A percentile compares a stretch with the other conserved stretches of the same genome.
phyloP scores from a whole-genome alignment of 1,139 yeast species.

The Suhomyces ambrosiae region DNA sequence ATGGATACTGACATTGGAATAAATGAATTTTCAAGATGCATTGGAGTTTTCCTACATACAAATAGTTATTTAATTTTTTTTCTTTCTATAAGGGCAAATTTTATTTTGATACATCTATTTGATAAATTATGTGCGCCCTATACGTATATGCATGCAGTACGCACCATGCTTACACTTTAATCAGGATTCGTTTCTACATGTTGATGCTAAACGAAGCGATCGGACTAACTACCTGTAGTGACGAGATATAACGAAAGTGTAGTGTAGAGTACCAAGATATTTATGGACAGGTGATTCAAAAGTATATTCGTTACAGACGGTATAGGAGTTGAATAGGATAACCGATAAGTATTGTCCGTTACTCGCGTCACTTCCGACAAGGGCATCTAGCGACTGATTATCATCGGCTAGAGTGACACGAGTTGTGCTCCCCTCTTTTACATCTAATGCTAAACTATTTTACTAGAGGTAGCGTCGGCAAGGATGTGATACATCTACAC shows the following conservation, averaged over 20 bases:
- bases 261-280: too few relatives aligned
- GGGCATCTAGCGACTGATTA: too few relatives aligned
- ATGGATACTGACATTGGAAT: too few relatives aligned
- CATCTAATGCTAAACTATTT: background rate
- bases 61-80: too few relatives aligned
- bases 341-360: background rate
- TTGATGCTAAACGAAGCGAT: conserved; percentile 7
- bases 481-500: background rate
- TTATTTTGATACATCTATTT: conserved; percentile 7
- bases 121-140: conserved; percentile 9
- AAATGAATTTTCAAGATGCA: too few relatives aligned
- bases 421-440: background rate
- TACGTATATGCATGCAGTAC: conserved; percentile 4
- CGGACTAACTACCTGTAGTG: background rate
- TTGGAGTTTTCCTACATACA: too few relatives aligned
- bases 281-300: too few relatives aligned
- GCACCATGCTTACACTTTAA: conserved; percentile 2
- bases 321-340: background rate
- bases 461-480: background rate
- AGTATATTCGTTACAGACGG: too few relatives aligned
- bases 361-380: background rate
- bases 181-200: conserved; percentile 1
- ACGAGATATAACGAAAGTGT: too few relatives aligned
- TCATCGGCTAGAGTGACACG: conserved; percentile 1
- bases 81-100: conserved; percentile 7